Evolutionary conservation across 1,139 yeast species (phyloP).

Genomic region (Saccharomyces hybrid): DNA sequence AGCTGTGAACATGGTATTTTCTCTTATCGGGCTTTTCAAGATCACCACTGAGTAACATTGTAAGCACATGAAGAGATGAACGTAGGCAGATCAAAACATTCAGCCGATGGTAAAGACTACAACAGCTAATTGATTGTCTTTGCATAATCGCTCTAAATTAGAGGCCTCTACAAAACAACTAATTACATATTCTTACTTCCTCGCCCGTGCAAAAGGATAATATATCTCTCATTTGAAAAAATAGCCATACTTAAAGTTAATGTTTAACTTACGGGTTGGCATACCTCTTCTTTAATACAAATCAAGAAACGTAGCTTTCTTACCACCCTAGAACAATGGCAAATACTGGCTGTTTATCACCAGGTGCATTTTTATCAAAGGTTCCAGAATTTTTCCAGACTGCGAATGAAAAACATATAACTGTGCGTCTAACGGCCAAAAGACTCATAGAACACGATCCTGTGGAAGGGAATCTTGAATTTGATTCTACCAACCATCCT

Average conservation of each 20-base stretch:
- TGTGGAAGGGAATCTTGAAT: conserved; percentile 26
- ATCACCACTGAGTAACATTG: neutral
- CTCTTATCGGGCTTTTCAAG: neutral
- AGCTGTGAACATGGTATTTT: neutral
- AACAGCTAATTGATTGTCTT: neutral
- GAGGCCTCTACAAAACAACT: neutral
- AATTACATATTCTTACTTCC: neutral
- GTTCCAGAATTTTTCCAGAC: conserved; percentile 20
- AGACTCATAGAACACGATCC: conserved; percentile 23
- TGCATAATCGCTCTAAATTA: neutral
- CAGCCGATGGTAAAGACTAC: neutral
- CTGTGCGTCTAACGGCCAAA: conserved; percentile 25
- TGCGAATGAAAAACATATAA: conserved; percentile 24
- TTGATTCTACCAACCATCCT: conserved; percentile 20
- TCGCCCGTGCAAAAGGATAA: neutral
- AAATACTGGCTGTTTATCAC: conserved; percentile 4
- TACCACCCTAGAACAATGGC: neutral
- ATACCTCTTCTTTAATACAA: neutral
- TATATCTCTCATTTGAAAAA: neutral
- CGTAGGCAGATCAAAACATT: neutral
- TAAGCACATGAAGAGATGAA: neutral
- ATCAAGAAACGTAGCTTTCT: neutral
- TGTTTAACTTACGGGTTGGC: neutral
- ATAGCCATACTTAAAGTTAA: neutral
- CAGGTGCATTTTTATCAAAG: conserved; percentile 21